Conservation (phyloP, 2,329 filamentous ascomycete genomes). For the Aphanocladium album region DNA sequence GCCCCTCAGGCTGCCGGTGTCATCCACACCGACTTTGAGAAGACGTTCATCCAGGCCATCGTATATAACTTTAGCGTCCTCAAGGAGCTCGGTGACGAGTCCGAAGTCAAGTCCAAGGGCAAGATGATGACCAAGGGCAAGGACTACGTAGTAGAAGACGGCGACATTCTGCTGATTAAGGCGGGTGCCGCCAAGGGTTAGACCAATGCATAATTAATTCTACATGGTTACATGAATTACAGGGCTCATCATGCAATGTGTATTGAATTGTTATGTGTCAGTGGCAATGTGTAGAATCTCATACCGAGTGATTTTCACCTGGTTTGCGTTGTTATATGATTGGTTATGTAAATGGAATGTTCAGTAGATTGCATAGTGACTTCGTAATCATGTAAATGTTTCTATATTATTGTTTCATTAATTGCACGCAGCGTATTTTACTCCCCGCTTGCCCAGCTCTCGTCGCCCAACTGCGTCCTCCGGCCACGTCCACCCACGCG, state of each 20-base stretch:
- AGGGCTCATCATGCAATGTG: no score
- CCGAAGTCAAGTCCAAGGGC: conserved; percentile 83
- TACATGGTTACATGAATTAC: no score
- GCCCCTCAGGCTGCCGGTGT: conserved; percentile 97
- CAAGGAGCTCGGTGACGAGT: conserved; percentile 84
- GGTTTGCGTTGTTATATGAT: no score
- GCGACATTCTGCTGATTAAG: conserved; percentile 83
- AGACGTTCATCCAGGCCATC: conserved; percentile 96
- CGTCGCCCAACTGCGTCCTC: conserved; percentile 68
- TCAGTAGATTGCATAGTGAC: no score
- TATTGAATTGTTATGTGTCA: no score
- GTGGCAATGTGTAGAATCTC: no score
- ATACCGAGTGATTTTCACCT: no score
- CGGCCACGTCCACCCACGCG: conserved; percentile 69
- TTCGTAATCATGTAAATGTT: no score
- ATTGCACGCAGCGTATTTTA: conserved; percentile 41
- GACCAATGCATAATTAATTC: no score
- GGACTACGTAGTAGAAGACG: conserved; percentile 86
- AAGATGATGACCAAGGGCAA: conserved; percentile 99
- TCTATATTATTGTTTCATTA: no score
- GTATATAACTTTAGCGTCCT: conserved; percentile 84
- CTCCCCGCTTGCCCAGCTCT: conserved; percentile 64
- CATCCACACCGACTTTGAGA: conserved; percentile 97
- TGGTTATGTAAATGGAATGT: no score
- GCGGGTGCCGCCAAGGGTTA: conserved; percentile 74